Conservation (phyloP, 371 early-diverging fungal genomes). For the Amoeboaphelidium occidentale region DNA sequence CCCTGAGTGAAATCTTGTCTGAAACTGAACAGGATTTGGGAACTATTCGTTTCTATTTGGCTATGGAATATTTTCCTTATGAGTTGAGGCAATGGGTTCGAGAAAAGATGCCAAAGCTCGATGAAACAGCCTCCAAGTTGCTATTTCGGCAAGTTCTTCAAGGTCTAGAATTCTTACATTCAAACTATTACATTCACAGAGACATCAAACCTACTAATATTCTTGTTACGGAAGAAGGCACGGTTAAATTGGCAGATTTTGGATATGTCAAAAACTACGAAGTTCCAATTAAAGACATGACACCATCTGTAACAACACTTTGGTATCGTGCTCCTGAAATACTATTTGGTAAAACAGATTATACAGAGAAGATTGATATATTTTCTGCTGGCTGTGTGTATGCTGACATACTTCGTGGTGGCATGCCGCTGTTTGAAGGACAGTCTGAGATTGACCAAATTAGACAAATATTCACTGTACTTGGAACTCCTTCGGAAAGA, state of each 20-base stretch:
- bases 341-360: conserved; percentile 63
- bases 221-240: conserved; percentile 64
- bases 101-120: conserved; percentile 12
- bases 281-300: conserved; percentile 67
- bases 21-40: conserved; percentile 79
- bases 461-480: conserved; percentile 33
- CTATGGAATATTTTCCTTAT: conserved; percentile 79
- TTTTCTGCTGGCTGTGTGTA: conserved; percentile 94
- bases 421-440: conserved; percentile 63
- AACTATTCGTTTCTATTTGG: conserved; percentile 86
- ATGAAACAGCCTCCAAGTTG: conserved; percentile 24
- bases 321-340: conserved; percentile 98
- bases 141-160: conserved; percentile 32
- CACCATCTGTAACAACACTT: conserved; percentile 90
- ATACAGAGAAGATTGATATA: conserved; percentile 83
- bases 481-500: conserved; percentile 51
- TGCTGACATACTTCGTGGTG: conserved; percentile 67
- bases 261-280: conserved; percentile 75
- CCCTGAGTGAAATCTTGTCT: conserved; percentile 72
- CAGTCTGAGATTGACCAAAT: conserved; percentile 51
- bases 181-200: conserved; percentile 64
- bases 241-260: conserved; percentile 82
- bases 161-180: conserved; percentile 65
- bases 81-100: too few species aligned
- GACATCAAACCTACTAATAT: conserved; percentile 75